Percentiles rank a stretch among this genome's conserved stretches.
Conservation (phyloP, 192 early-diverging fungal species). For the Chytriomyces sp. region DNA sequence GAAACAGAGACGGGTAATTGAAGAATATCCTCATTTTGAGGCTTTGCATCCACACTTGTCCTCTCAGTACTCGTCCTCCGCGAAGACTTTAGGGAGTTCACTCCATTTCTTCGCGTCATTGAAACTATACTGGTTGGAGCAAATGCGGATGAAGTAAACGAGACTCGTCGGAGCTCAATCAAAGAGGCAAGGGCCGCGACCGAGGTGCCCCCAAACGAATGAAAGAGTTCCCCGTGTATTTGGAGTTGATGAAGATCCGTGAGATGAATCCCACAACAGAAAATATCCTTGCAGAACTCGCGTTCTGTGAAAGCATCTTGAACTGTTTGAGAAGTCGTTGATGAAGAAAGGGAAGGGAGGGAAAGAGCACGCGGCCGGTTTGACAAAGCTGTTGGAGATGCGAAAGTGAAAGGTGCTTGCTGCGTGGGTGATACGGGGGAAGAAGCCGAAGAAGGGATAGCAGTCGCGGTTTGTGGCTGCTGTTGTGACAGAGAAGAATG, state of each 20-base stretch:
- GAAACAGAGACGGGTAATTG: neutral
- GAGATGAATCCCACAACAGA: slow-evolving; percentile 84
- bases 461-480: no score
- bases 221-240: slow-evolving; percentile 88
- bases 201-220: slow-evolving; percentile 32
- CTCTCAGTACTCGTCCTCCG: neutral
- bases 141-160: neutral
- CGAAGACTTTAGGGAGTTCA: neutral
- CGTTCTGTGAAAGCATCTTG: slow-evolving; percentile 51
- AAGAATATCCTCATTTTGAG: neutral
- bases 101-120: neutral
- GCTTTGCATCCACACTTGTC: neutral
- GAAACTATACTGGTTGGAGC: neutral
- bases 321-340: neutral
- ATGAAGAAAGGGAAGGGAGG: neutral
- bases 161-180: slow-evolving; percentile 7
- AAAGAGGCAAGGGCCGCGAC: slow-evolving; percentile 15
- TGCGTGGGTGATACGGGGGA: no score
- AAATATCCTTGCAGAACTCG: slow-evolving; percentile 87
- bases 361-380: no score
- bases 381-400: no score
- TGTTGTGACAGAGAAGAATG: no score
- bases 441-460: no score
- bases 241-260: slow-evolving; percentile 86
- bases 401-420: no score